Evolutionary conservation across 2,329 filamentous ascomycete genomes (phyloP), one percentile per base, ranked within the genome.

Genomic region (Diatrype stigma): DNA sequence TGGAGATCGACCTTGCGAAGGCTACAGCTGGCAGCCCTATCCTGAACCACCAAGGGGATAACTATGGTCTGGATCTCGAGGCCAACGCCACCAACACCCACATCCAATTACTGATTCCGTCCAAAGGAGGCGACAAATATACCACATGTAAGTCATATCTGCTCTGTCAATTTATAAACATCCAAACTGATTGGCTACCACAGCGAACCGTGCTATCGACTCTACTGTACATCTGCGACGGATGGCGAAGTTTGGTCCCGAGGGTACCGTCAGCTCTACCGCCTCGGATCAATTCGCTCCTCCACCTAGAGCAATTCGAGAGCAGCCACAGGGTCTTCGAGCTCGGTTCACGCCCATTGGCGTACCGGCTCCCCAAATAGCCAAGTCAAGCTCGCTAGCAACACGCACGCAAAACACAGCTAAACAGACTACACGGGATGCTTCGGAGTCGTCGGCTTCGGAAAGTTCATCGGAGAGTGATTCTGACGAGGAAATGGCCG

Each of bases 261-360:
- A 69, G 60, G 57, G 67, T 66, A 56, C 68, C 53, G 56, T 66
- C 57, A 59, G 68, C 62, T 55, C 76, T 67, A 67, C 72, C 65
- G 54, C 71, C 66, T 59, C 66, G 53, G 45, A 67, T 12, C 64
- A 73, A 21, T 72, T 75, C 45, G 71, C 76, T 2, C 70, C 78
- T 4, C 72, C 77, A 51, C 59, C 62, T 2, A 81, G 74, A 52
- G 66, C 76, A 1, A 73, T 82, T 46, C 80, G 85, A 52, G 73
- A 80, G 44, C 88, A 91, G 65, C 86, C 88, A 1, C 76, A 79
- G 60, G 85, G 83, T 6, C 70, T 92, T 49, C 82, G 78, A 60
- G 79, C 84, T 67, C 81, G 87, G 32, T 90, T 81, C 67, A 78
- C 78, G 49, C 87, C 87, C 1, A 79, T 86, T 42, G 87, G 87